Evolutionary conservation across 2,329 filamentous ascomycete genomes (phyloP), one percentile per base, ranked within the genome.

Genomic region (Colletotrichum horii): DNA sequence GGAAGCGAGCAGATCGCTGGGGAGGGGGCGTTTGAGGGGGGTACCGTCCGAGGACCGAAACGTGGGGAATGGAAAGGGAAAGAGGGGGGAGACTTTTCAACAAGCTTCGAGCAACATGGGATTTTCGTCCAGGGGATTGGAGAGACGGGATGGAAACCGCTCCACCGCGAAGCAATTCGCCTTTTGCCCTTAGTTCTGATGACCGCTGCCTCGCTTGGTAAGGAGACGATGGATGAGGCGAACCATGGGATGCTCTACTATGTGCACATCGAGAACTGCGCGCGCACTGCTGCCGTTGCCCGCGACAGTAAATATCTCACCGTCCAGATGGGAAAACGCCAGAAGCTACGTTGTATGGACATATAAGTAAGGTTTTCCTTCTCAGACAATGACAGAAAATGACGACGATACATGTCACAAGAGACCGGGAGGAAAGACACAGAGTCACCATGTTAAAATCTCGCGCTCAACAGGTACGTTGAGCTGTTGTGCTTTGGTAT

Each of bases 41-140:
- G 19, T 22, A 32, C 58, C 26, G 22, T 24, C 65, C 43, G 43
- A 52, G 43, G 43, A 52, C 43, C 28, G 22, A 58, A 58, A 70
- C 66, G 43, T 70, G 58, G 66, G 66, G 71, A 73, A 73, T 70
- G 71, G 66, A 16, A 64, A 64, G 24, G 71, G 38, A 43, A 68
- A 28, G n/a, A 8, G 71, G 19, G 34, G 43, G 36, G 22, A 11
- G 56, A 48, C 30, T 4, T 12, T 58, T 26, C 12, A 65, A 34
- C 30, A 70, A 56, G 71, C 66, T 70, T 70, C 66, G 36, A 56
- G 32, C 52, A 61, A n/a, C 34, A 69, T 69, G 66, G 34, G 66
- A 69, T 34, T 43, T 55, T 52, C 26, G 67, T 24, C 67, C 67
- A 70, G 67, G 67, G 67, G 67, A 70, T 36, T n/a, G 36, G 56